Base-by-base conservation (phyloP, 495 filamentous ascomycete genomes). In the Barbatosphaeria neglecta region DNA sequence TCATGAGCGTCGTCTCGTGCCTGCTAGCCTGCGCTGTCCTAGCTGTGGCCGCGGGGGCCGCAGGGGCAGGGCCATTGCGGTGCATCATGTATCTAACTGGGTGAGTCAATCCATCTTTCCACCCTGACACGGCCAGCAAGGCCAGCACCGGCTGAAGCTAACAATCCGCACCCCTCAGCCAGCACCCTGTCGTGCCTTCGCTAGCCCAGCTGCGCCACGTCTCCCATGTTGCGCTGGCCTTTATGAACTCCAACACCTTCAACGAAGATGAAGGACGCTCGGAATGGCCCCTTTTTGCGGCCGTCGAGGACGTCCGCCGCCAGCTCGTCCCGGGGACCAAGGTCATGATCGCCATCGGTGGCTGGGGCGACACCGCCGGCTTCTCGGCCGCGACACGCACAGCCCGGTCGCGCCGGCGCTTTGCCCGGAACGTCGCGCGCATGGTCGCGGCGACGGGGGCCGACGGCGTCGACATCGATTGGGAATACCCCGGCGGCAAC, bases 401-500 rank as follows among this genome's bases (percentile, higher is more conserved):
- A 1, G 69, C 75, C 0, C 55, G 67, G 8, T 70, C 66, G 6
- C 73, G 80, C 11, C 54, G 64, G 43, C 66, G 54, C 18, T 87
- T 83, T 54, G 83, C 83, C 19, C 71, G 70, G 46, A 84, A 85
- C 48, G 69, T 86, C 2, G 74, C 73, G 6, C 59, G 61, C 1
- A 82, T 86, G 80, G 66, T 89, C 9, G 61, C 69, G 2, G 62
- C 63, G 10, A 77, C 75, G 10, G 76, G 77, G 0, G 81, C 82
- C 28, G 82, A 87, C 54, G 82, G 68, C 15, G 63, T 77, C 59
- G 84, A 89, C 48, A 77, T 87, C 46, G 83, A 89, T 56, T 89
- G 84, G 84, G 83, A 89, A 52, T 89, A 87, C 56, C 83, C 84
- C 1, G 83, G 82, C 24, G 84, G 84, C 37, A 87, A 89, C 56